Base-by-base conservation (phyloP, 768 basidiomycete genomes). In the Tulasnella sp. region DNA sequence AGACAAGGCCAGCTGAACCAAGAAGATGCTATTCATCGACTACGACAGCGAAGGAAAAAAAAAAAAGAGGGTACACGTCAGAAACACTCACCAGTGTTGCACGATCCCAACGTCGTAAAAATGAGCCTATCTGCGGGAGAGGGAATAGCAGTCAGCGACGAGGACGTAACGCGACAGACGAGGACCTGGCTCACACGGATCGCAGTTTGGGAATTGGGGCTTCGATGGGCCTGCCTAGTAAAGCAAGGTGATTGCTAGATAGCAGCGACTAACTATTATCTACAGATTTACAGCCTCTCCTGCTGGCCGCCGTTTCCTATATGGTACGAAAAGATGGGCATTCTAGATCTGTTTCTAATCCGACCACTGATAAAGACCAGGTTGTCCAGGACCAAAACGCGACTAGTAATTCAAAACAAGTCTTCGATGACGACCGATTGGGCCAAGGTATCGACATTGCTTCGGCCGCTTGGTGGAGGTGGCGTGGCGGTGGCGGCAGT, bases 351-450 rank as follows among this genome's bases (percentile, higher is more conserved):
- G 31, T 68, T n/a, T 36, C 16, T 10, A 27, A 68, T 68, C 16
- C 16, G 18, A 68, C 62, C 62, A 27, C 44, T 2, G n/a, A 5
- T 52, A 12, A 52, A n/a, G 44, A 44, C 16, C 56, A 14, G 31
- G 56, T 58, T 58, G 62, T 68, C 62, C 27, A 14, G 31, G 31
- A 31, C 27, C 62, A 68, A 16, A 34, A 14, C 12, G 18, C 36
- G 31, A 27, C 31, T 36, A 36, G 34, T 12, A 68, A 52, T n/a
- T 77, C 27, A 77, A 27, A 77, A 77, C 39, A 77, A 39, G 31
- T 77, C 76, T 34, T 77, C 76, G 62, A 77, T 77, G 56, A 77
- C 58, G 58, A 77, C 76, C 76, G 76, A 77, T 19, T 62, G 48
- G 19, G 76, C 76, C 39, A 77, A 62, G 16, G 36, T 52, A 52